Evolutionary conservation across 768 basidiomycete genomes (phyloP), one percentile per base, ranked within the genome.

Genomic region (Artomyces pyxidatus): DNA sequence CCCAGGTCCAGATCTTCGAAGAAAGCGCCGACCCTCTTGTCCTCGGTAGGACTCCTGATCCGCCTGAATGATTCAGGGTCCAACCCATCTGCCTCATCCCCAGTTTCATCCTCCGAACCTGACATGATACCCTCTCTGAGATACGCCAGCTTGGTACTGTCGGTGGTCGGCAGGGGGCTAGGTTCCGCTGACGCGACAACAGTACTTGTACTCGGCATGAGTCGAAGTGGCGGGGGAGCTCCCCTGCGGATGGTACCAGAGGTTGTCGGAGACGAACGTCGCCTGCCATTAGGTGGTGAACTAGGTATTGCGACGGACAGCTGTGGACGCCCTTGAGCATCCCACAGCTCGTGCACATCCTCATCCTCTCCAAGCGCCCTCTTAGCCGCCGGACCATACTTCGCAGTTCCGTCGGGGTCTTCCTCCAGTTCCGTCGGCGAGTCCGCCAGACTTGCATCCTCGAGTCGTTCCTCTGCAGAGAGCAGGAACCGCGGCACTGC

Each of bases 221-320:
- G 72, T 63, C 51, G 69, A 57, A 60, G 63, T 12, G 83, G 83
- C 2, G 82, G 76, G 0, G 83, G 83, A 27, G 75, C 57, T 41
- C 76, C 71, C 56, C 72, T 76, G 56, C 66, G 58, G 38, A 59
- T 56, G 26, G 63, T 62, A 25, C 49, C 55, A 19, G 57, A 55
- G 28, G 60, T 62, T n/a, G 65, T 60, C 16, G 61, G 60, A 30
- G 72, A 70, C 4, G 70, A 73, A 35, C 58, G 64, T 16, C 63
- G 62, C 45, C 64, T 64, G 48, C 54, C 58, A 6, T 35, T 23
- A 27, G 68, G 59, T n/a, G 71, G 66, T 8, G 73, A 67, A 3
- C 58, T 22, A 16, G 76, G 71, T 17, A 73, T 70, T 6, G 68
- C 65, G 29, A 74, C 62, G 7, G 66, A 59, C 14, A 68, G 56